Base-by-base conservation (phyloP, 176 grass and related monocot species). In the Olyra latifolia region DNA sequence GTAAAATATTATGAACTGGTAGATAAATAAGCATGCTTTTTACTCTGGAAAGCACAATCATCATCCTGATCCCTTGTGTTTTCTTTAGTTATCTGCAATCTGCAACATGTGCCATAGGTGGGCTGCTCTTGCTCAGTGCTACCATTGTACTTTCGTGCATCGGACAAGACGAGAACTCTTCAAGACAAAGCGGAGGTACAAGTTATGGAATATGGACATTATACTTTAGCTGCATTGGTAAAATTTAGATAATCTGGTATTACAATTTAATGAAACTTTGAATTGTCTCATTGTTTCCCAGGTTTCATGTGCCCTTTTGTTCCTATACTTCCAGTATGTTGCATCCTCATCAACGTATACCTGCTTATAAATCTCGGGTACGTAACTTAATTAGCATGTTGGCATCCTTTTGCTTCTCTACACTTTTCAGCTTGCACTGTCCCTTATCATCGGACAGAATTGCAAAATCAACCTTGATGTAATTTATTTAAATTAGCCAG, bases 261-360 rank as follows among this genome's bases (percentile, higher is more conserved):
- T 57, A 15, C 23, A 72, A 54, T 83, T 53, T 47, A 81, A 72
- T 62, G 62, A 47, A 77, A 71, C 57, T 69, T 77, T 20, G 46
- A 77, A 55, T 48, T 16, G 4, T 63, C 19, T 79, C 2, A 24
- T 61, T 71, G 43, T 80, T 11, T 76, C 60, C 62, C 22, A 93
- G 93, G 88, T 90, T 97, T 97, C 57, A 82, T 84, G 83, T 97
- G 93, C 75, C 93, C 90, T n/a, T 89, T 90, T 83, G 88, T 97
- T 54, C 93, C 93, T 60, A 44, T 87, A 62, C 83, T 97, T 66
- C 93, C 93, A 25, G 12, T 89, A 20, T 90, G 88, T 65, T 97
- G 90, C 83, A 97, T 97, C 50, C 77, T 89, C 62, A 23, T 97
- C 83, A 97, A 97, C 15, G 54, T 72, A 42, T 97, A 97, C 74